Conservation (phyloP, 176 grass and related monocot species). For the Musa schizocarpa region DNA sequence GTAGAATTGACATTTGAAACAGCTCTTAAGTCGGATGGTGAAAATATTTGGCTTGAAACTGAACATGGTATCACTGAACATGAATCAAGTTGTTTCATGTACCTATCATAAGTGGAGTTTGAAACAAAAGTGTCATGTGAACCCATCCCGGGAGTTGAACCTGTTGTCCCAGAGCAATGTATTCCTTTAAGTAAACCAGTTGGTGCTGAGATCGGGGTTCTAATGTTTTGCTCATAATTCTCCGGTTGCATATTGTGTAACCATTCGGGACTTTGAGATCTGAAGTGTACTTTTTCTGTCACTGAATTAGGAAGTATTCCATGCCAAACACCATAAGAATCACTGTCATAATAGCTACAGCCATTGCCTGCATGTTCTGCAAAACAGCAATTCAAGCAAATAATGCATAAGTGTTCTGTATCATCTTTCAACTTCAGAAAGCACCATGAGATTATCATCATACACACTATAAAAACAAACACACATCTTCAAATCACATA, state of each 20-base stretch:
- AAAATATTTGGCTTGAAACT: not conserved
- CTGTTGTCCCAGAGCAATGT: not conserved
- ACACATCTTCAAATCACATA: no score
- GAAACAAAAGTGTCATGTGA: slow-evolving; percentile 2
- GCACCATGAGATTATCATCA: no score
- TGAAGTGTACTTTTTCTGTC: slow-evolving; percentile 1
- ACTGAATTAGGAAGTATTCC: not conserved
- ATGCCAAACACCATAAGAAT: slow-evolving; percentile 4
- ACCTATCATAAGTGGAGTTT: slow-evolving; percentile 10
- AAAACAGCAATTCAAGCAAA: not conserved
- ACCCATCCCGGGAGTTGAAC: slow-evolving; percentile 7
- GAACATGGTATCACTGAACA: not conserved
- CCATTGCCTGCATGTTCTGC: not conserved
- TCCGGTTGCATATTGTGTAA: not conserved
- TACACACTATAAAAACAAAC: no score
- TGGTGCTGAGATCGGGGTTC: not conserved
- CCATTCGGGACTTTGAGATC: slow-evolving; percentile 12
- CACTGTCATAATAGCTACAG: slow-evolving; percentile 1
- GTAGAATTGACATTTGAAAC: not conserved
- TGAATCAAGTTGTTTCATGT: slow-evolving; percentile 24
- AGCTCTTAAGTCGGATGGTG: slow-evolving; percentile 4
- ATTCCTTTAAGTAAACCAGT: not conserved
- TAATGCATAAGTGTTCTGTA: not conserved
- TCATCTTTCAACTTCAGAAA: not conserved
- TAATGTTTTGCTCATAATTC: not conserved